A percentile compares a stretch with the other conserved stretches of the same genome.
Evolutionary conservation across 2,329 filamentous ascomycete genomes (phyloP).

Genomic region (Fusarium sp.): DNA sequence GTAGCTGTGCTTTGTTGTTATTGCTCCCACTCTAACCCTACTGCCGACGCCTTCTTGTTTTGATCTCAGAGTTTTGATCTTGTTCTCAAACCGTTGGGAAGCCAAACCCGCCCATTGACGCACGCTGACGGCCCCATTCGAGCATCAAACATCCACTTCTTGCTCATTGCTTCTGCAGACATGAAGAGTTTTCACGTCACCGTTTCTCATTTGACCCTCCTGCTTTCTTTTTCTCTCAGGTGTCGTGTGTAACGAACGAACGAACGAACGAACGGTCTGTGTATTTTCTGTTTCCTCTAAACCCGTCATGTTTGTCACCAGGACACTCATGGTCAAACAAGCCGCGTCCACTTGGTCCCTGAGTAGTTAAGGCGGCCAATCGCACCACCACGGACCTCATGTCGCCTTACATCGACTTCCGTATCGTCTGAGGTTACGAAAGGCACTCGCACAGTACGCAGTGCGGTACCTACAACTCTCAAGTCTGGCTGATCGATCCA

Average conservation of each 20-base stretch:
- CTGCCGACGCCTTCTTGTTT: constrained; percentile 25
- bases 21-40: constrained; percentile 17
- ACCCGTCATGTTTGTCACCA: constrained; percentile 33
- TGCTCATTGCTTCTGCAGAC: constrained; percentile 45
- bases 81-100: constrained; percentile 28
- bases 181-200: constrained; percentile 36
- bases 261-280: constrained; percentile 10
- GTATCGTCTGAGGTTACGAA: constrained; percentile 48
- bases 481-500: constrained; percentile 47
- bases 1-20: constrained; percentile 25
- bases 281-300: constrained; percentile 19
- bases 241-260: constrained; percentile 7
- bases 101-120: constrained; percentile 28
- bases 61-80: constrained; percentile 14
- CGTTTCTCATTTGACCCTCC: constrained; percentile 14
- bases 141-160: constrained; percentile 36
- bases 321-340: constrained; percentile 34
- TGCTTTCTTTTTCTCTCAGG: constrained; percentile 2
- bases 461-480: constrained; percentile 34
- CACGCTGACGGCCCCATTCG: constrained; percentile 27
- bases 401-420: constrained; percentile 45
- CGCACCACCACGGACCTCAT: constrained; percentile 48
- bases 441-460: constrained; percentile 42
- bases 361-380: constrained; percentile 40
- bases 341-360: constrained; percentile 31